Conservation (phyloP, 179 eudicot genomes). For the Beta corolliflora region DNA sequence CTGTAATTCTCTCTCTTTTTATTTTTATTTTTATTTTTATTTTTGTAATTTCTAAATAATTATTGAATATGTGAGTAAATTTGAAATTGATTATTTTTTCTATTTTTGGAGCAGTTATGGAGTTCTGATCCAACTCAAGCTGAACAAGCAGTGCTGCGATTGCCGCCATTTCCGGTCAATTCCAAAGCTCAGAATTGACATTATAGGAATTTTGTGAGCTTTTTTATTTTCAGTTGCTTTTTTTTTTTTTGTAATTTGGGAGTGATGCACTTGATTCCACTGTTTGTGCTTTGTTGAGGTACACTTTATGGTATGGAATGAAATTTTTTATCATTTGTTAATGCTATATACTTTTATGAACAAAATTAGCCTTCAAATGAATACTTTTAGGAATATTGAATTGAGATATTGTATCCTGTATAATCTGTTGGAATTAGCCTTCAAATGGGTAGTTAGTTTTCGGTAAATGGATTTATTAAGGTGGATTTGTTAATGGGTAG, state of each 20-base stretch:
- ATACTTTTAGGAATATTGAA: too few relatives aligned
- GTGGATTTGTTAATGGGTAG: too few relatives aligned
- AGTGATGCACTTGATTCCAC: neutral
- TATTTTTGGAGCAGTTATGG: constrained; percentile 29
- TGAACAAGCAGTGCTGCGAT: constrained; percentile 41
- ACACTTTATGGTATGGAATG: neutral
- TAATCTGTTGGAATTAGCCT: neutral
- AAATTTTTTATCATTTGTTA: neutral
- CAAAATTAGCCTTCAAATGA: neutral
- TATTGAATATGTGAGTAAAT: neutral
- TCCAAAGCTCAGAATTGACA: constrained; percentile 16
- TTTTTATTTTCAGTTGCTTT: neutral
- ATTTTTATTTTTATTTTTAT: too few relatives aligned
- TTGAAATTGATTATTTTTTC: neutral
- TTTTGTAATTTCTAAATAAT: too few relatives aligned
- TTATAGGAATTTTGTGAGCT: neutral
- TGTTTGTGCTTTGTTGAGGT: neutral
- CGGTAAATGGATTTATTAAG: too few relatives aligned
- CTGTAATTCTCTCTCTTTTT: constrained; percentile 13
- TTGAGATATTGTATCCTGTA: neutral
- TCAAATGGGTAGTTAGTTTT: too few relatives aligned
- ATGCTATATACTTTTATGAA: neutral
- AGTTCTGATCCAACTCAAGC: constrained; percentile 39
- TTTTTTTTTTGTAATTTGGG: neutral
- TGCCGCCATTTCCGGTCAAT: constrained; percentile 34